These are phyloP conservation scores for Stagonosporopsis vannaccii DNA, from an alignment of 2,329 filamentous ascomycete genomes.

Conservation along the genomic window DNA sequence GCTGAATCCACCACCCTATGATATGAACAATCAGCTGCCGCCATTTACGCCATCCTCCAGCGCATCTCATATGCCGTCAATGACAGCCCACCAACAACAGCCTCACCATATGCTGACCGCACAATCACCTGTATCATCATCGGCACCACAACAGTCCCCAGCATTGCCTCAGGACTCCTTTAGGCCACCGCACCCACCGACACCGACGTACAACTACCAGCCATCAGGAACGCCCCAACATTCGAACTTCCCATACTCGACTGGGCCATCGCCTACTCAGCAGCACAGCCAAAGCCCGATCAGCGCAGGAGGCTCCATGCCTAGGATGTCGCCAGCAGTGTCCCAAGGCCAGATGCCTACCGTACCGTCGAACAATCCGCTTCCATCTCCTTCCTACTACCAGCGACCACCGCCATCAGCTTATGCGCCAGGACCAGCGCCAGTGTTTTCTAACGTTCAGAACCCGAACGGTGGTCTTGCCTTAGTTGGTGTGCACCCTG, in stretches of 20 bases:
- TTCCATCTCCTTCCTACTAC: constrained; percentile 57
- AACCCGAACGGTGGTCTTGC: constrained; percentile 76
- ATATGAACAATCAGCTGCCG: constrained; percentile 65
- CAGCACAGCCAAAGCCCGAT: constrained; percentile 57
- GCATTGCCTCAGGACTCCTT: constrained; percentile 67
- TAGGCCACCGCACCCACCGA: constrained; percentile 65
- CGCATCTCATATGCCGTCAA: constrained; percentile 56
- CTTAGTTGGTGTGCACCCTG: constrained; percentile 68
- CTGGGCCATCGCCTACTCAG: constrained; percentile 56
- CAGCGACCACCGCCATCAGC: constrained; percentile 54
- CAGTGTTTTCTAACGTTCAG: constrained; percentile 80
- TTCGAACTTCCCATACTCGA: constrained; percentile 57
- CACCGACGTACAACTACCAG: constrained; percentile 70
- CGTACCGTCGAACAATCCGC: constrained; percentile 56
- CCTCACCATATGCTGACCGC: constrained; percentile 57
- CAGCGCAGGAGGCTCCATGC: constrained; percentile 54
- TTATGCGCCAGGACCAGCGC: constrained; percentile 61
- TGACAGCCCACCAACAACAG: constrained; percentile 53
- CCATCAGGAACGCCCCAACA: constrained; percentile 60
- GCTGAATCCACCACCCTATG: constrained; percentile 72
- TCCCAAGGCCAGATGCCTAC: constrained; percentile 54
- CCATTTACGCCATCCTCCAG: constrained; percentile 67
- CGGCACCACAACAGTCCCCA: constrained; percentile 56
- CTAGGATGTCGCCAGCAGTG: constrained; percentile 62
- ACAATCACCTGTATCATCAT: constrained; percentile 49